Evolutionary conservation across 2,329 filamentous ascomycete genomes (phyloP).

Genomic region (Chalaropsis ovoidea): DNA sequence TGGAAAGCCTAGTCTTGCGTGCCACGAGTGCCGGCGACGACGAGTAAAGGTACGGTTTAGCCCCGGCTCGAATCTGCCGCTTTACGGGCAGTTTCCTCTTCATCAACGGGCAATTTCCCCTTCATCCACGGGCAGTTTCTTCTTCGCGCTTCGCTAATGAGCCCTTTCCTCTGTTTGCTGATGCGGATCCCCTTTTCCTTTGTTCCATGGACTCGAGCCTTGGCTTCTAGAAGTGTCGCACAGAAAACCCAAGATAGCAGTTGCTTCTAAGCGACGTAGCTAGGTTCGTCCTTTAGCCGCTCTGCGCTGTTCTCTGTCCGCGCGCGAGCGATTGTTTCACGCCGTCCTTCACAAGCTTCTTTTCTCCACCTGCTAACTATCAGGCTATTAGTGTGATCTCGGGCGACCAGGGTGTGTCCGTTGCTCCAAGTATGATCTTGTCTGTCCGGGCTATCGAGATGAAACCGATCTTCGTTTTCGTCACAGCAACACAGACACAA

Average conservation of each 20-base stretch:
- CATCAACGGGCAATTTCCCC: background rate
- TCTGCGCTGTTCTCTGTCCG: background rate
- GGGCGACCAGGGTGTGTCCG: conserved; percentile 24
- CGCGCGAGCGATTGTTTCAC: background rate
- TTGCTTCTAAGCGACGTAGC: no score
- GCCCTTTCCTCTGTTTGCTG: background rate
- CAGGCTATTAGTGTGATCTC: conserved; percentile 21
- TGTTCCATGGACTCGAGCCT: background rate
- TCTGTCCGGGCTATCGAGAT: conserved; percentile 24
- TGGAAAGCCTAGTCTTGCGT: conserved; percentile 24
- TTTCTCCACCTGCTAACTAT: background rate
- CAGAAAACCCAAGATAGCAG: background rate
- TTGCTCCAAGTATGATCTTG: conserved; percentile 22
- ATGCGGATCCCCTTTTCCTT: background rate
- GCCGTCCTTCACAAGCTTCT: background rate
- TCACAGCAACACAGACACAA: conserved; percentile 25
- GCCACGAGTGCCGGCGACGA: conserved; percentile 24
- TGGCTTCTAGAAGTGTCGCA: background rate
- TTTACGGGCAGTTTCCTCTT: background rate
- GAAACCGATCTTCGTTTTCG: conserved; percentile 25
- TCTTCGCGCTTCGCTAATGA: background rate
- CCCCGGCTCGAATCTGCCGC: background rate
- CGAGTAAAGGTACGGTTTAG: conserved; percentile 17
- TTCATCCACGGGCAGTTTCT: background rate
- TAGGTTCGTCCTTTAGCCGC: background rate